Conservation (phyloP, 139 green algal species). For the Monoraphidium neglectum region DNA sequence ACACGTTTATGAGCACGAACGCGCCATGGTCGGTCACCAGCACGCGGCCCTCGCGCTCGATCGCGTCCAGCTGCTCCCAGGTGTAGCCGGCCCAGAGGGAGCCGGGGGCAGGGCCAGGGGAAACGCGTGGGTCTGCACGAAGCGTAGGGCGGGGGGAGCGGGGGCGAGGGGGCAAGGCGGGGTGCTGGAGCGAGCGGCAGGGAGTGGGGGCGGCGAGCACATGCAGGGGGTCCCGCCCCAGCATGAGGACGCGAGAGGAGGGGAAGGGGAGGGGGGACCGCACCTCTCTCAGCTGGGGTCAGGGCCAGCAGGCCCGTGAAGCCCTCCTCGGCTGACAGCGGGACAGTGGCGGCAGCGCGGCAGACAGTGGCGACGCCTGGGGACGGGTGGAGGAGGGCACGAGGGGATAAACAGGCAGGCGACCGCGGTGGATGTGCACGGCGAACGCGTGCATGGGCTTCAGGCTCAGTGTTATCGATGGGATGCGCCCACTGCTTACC, state of each 20-base stretch:
- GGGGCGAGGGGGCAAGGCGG: too few species aligned
- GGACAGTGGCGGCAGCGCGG: constrained; percentile 21
- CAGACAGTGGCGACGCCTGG: constrained; percentile 67
- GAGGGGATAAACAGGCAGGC: constrained; percentile 61
- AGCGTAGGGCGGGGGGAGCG: too few species aligned
- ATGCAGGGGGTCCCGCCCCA: too few species aligned
- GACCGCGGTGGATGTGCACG: constrained; percentile 41
- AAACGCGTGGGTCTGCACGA: not conserved
- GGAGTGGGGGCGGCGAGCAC: too few species aligned
- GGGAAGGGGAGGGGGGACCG: not conserved
- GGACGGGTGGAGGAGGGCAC: constrained; percentile 16
- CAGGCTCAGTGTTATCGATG: not conserved
- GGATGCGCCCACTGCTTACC: not conserved
- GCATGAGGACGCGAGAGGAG: not conserved
- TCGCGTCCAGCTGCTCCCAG: not conserved
- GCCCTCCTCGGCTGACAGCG: constrained; percentile 47
- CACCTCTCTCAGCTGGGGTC: not conserved
- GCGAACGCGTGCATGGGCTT: not conserved
- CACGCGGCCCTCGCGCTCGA: too few species aligned
- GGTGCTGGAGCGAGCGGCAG: too few species aligned
- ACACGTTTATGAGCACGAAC: constrained; percentile 40
- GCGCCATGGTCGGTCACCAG: not conserved
- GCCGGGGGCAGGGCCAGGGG: too few species aligned
- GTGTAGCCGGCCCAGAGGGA: not conserved
- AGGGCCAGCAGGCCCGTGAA: constrained; percentile 38